Evolutionary conservation across 2,329 filamentous ascomycete species (phyloP), one percentile per base, ranked within the genome.

Genomic region (Xylariaceae sp.): DNA sequence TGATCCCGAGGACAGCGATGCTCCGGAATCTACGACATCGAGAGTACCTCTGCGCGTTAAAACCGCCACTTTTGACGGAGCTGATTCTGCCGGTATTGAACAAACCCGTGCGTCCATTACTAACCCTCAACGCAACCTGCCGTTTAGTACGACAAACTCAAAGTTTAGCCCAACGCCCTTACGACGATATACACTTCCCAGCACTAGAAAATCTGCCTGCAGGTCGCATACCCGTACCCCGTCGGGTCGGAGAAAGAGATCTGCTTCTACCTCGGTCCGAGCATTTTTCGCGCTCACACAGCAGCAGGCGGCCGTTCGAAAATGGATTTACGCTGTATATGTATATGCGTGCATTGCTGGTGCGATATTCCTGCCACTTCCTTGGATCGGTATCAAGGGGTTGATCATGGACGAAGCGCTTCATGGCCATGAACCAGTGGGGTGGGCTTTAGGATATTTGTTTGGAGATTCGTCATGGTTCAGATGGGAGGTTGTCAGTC

Each of bases 391-490:
- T 0, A 81, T 98, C 23, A 84, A 92, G 51, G 78, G 79, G 2
- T 89, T 91, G 63, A 85, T 98, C 48, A 75, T 81, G 40, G 74
- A 76, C 43, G 79, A 83, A 59, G 92, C 91, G 14, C 79, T 99
- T 1, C 69, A 81, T 32, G 86, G 85, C 16, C 77, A 86, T 49
- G 95, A 99, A 65, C 92, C 95, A 0, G 84, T 99, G 44, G 91
- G 93, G 2, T 99, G 95, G 95, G 93, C 91, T 0, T 73, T 97
- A 10, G 89, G 91, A 1, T 99, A 99, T 72, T 77, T 97, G 2
- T 84, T 98, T 59, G 93, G 93, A 12, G 89, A 96, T 65, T 70
- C 93, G 10, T 81, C 84, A 0, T 81, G 79, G 67, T 85, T 97
- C 63, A 83, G 92, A 20, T 87, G 89, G 70, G 81, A 89, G 70